Base-by-base conservation (phyloP, 495 filamentous ascomycete species). In the Astrothelium subdiscretum region DNA sequence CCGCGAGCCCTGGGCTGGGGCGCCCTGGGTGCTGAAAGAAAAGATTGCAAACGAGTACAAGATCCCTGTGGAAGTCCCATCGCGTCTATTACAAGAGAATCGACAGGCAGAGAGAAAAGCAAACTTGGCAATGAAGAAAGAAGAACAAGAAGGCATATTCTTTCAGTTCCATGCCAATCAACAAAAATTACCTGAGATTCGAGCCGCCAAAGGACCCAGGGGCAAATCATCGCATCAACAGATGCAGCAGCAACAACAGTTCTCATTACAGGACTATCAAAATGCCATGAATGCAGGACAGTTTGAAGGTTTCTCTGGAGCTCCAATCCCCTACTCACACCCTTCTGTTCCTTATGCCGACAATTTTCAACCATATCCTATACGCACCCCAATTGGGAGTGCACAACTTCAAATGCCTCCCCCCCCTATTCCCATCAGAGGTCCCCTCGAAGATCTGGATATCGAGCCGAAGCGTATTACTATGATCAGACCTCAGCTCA, bases 361-460 rank as follows among this genome's bases (percentile, higher is more conserved):
- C 15, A 18, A 32, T 48, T 18, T 32, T 24, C 35, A 27, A 18
- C 18, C 24, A 22, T 48, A 24, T 8, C 11, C 35, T 26, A 61
- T 24, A 2, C 18, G 20, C 59, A 11, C n/a, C 3, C 59, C 20
- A 20, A 20, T 42, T 11, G 32, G 1, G 6, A 44, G 13, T 12
- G 26, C n/a, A 32, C n/a, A 31, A 31, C 32, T 20, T 11, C 35
- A 38, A 48, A 62, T 32, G 20, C 77, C 78, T 0, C 83, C 89
- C 11, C 82, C 89, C 4, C 88, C 88, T 22, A 89, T 90, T 29
- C 84, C 87, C 0, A 83, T 92, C 62, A 96, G 92, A 69, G 97
- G 96, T 71, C 94, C 94, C 0, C 95, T 96, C 62, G 94, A 98
- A 65, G 94, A 98, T 73, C 72, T 97, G 35, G 87, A 96, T 62